Percentiles rank a stretch among this genome's conserved stretches.
phyloP scores from a whole-genome alignment of 176 grass and related monocot genomes.

The Carex scoparia region DNA sequence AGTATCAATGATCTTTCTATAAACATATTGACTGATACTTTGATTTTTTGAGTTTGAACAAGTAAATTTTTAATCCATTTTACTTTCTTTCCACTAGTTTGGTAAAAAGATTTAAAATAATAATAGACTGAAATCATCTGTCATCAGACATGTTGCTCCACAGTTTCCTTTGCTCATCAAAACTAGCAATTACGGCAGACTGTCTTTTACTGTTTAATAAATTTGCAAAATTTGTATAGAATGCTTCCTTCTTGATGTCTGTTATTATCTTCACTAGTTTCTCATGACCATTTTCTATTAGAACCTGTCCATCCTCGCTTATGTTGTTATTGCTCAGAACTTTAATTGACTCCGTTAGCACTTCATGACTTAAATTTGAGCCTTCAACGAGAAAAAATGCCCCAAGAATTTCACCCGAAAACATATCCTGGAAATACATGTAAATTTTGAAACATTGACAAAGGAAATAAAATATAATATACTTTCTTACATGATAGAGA shows the following conservation, averaged over 20 bases:
- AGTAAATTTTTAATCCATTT: not conserved
- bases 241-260: slow-evolving; percentile 41
- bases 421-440: slow-evolving; percentile 46
- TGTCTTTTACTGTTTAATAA: slow-evolving; percentile 38
- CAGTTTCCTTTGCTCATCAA: slow-evolving; percentile 49
- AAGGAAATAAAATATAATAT: not conserved
- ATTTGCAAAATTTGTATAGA: slow-evolving; percentile 48
- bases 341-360: slow-evolving; percentile 33
- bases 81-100: not conserved
- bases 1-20: not conserved
- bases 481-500: not conserved
- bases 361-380: slow-evolving; percentile 29
- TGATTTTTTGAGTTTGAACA: slow-evolving; percentile 5
- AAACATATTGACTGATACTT: not conserved
- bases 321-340: slow-evolving; percentile 35
- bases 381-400: slow-evolving; percentile 60
- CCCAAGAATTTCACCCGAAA: slow-evolving; percentile 79
- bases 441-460: not conserved
- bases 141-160: slow-evolving; percentile 34
- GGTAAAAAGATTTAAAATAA: not conserved
- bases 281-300: not conserved
- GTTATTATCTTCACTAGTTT: slow-evolving; percentile 49
- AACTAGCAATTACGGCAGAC: slow-evolving; percentile 55
- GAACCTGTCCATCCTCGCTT: slow-evolving; percentile 44
- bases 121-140: not conserved